A percentile compares a stretch with the other conserved stretches of the same genome.
Evolutionary conservation across 2,329 filamentous ascomycete species (phyloP).

Genomic region (Colletotrichum tropicicola): DNA sequence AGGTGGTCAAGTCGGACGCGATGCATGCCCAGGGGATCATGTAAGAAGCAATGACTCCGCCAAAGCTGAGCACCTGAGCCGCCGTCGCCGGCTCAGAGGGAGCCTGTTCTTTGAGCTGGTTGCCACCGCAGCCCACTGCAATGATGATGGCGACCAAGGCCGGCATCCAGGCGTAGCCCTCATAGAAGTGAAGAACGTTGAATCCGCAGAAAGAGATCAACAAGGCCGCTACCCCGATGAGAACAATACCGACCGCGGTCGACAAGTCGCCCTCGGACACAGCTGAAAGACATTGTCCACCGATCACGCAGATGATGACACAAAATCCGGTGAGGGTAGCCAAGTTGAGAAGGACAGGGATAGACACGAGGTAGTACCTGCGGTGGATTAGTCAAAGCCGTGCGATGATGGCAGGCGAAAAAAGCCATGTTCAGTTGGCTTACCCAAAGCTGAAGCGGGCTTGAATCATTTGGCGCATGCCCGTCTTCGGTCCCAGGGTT

Average conservation of each 20-base stretch:
- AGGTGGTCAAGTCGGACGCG: slow-evolving; percentile 69
- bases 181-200: slow-evolving; percentile 52
- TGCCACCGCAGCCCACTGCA: slow-evolving; percentile 48
- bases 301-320: slow-evolving; percentile 56
- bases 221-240: slow-evolving; percentile 54
- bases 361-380: slow-evolving; percentile 32
- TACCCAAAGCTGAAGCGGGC: slow-evolving; percentile 45
- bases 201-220: slow-evolving; percentile 58
- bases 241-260: slow-evolving; percentile 56
- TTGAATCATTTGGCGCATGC: slow-evolving; percentile 57
- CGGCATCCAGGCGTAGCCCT: slow-evolving; percentile 56
- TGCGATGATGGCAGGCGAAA: neutral
- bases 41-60: slow-evolving; percentile 69
- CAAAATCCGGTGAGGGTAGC: slow-evolving; percentile 58
- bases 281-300: slow-evolving; percentile 51
- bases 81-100: slow-evolving; percentile 47
- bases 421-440: slow-evolving; percentile 40
- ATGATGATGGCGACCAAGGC: slow-evolving; percentile 50
- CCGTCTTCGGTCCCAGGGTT: slow-evolving; percentile 52
- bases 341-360: slow-evolving; percentile 50
- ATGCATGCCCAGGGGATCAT: slow-evolving; percentile 70
- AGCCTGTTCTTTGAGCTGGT: slow-evolving; percentile 47
- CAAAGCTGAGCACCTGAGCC: slow-evolving; percentile 61
- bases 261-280: slow-evolving; percentile 47
- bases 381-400: neutral